Conservation (phyloP, 225 moss, liverwort and hornwort species). For the Sphagnum contortum region DNA sequence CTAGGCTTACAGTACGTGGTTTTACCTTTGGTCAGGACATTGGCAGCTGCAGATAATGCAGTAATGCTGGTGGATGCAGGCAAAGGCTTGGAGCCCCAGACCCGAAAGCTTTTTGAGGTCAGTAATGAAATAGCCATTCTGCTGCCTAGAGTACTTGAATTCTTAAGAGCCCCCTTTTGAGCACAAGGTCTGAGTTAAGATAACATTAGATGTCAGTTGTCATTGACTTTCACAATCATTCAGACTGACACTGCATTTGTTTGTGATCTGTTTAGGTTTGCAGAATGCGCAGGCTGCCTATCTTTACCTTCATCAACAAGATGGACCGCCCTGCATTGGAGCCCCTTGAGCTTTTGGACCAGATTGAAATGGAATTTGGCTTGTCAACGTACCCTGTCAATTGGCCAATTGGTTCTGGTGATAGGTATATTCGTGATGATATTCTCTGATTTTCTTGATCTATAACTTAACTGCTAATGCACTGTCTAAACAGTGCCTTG, state of each 20-base stretch:
- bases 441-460: slow-evolving; percentile 8
- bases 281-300: slow-evolving; percentile 91
- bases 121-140: background rate
- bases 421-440: slow-evolving; percentile 40
- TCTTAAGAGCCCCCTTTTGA: too few relatives aligned
- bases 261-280: slow-evolving; percentile 40
- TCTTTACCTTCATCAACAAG: slow-evolving; percentile 95
- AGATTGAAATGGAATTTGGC: slow-evolving; percentile 86
- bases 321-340: slow-evolving; percentile 97
- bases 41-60: slow-evolving; percentile 96
- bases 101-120: slow-evolving; percentile 94
- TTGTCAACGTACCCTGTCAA: slow-evolving; percentile 93
- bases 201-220: too few relatives aligned
- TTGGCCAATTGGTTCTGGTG: slow-evolving; percentile 96
- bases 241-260: too few relatives aligned
- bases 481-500: too few relatives aligned
- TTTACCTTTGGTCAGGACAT: slow-evolving; percentile 39
- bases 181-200: too few relatives aligned
- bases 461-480: too few relatives aligned
- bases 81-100: slow-evolving; percentile 94
- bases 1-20: background rate
- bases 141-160: too few relatives aligned
- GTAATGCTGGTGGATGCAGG: slow-evolving; percentile 95
- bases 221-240: too few relatives aligned
- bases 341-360: slow-evolving; percentile 91